phyloP scores from a whole-genome alignment of 352 stramenopile species.

The Globisporangium recalcitrans region DNA sequence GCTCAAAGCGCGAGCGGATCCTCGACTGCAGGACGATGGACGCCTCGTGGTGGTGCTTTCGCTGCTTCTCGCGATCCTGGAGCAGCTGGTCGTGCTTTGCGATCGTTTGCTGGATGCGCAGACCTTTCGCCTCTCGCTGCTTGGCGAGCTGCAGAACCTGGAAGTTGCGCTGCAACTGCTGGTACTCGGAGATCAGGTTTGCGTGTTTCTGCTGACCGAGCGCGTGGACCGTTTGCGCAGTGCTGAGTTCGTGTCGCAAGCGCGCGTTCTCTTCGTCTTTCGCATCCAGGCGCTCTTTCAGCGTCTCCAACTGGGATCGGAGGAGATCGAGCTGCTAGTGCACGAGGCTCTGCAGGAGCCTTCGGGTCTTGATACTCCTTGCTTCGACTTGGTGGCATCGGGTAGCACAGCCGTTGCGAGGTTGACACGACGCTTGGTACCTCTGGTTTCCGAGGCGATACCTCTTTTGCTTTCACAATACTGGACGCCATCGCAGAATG shows the following conservation, averaged over 20 bases:
- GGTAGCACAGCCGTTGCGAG: neutral
- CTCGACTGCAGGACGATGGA: constrained; percentile 63
- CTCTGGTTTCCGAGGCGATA: neutral
- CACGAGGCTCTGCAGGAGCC: neutral
- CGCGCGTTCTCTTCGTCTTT: constrained; percentile 8
- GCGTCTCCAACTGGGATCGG: neutral
- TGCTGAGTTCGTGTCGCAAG: constrained; percentile 18
- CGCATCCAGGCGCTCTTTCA: constrained; percentile 10
- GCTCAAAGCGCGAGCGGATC: constrained; percentile 45
- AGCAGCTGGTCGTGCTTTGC: constrained; percentile 34
- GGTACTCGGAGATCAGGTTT: constrained; percentile 25
- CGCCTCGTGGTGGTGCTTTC: constrained; percentile 32
- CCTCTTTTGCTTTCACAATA: neutral
- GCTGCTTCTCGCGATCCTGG: constrained; percentile 27
- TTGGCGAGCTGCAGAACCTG: constrained; percentile 22
- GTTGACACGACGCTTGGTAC: neutral
- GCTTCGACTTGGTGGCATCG: neutral
- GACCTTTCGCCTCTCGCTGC: constrained; percentile 33
- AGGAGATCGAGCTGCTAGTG: constrained; percentile 1
- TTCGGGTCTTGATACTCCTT: neutral
- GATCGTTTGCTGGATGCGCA: constrained; percentile 40
- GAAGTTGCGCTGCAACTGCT: constrained; percentile 30
- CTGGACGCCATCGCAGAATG: no score
- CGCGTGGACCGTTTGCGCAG: constrained; percentile 21
- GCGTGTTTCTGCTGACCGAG: constrained; percentile 29